phyloP scores from a whole-genome alignment of 352 stramenopile genomes.

The Globisporangium mamillatum region DNA sequence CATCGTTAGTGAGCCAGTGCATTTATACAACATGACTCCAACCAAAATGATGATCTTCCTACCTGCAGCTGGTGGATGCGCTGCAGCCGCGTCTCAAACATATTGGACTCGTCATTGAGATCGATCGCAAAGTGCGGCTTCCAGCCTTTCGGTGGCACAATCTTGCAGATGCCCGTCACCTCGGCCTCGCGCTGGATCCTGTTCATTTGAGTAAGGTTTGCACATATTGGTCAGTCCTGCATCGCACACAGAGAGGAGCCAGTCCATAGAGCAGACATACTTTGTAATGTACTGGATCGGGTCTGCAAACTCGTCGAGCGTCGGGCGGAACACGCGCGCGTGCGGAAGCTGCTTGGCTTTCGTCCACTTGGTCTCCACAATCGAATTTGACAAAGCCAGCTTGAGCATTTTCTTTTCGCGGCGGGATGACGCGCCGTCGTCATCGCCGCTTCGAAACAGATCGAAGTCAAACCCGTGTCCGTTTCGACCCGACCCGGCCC shows the following conservation, averaged over 20 bases:
- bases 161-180: slow-evolving; percentile 95
- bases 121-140: slow-evolving; percentile 77
- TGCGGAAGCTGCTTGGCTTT: slow-evolving; percentile 27
- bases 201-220: background rate
- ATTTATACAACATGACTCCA: no score
- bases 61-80: slow-evolving; percentile 85
- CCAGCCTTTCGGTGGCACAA: slow-evolving; percentile 95
- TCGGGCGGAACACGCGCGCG: slow-evolving; percentile 74
- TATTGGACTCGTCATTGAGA: slow-evolving; percentile 42
- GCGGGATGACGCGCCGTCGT: slow-evolving; percentile 10
- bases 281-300: slow-evolving; percentile 87
- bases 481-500: slow-evolving; percentile 19
- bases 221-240: background rate
- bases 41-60: no score
- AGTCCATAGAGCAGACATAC: slow-evolving; percentile 21
- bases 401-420: slow-evolving; percentile 62
- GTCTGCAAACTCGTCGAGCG: slow-evolving; percentile 82
- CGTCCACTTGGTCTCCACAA: slow-evolving; percentile 50
- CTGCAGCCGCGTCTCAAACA: slow-evolving; percentile 94
- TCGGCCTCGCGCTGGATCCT: slow-evolving; percentile 62
- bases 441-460: slow-evolving; percentile 17
- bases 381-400: slow-evolving; percentile 48
- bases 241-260: background rate
- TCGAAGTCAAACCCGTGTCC: slow-evolving; percentile 12
- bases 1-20: background rate